phyloP scores from a whole-genome alignment of 2,329 filamentous ascomycete species.

The Lasiodiplodia sp. region DNA sequence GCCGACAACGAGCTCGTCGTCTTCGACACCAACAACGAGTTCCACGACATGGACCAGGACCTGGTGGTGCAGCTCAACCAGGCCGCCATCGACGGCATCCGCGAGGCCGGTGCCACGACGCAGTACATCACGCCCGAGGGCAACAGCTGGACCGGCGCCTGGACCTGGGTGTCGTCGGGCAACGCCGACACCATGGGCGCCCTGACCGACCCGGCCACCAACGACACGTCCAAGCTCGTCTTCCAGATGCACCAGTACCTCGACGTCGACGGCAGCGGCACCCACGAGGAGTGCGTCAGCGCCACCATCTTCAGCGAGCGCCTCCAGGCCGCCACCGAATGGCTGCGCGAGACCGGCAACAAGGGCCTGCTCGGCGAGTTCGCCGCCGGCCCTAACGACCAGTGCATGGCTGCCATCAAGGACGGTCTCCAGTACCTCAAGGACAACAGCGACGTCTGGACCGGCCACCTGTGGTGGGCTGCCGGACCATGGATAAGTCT shows the following conservation, averaged over 20 bases:
- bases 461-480: conserved; percentile 62
- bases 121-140: conserved; percentile 69
- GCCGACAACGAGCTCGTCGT: conserved; percentile 52
- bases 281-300: conserved; percentile 58
- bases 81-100: conserved; percentile 56
- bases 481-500: conserved; percentile 57
- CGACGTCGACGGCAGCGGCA: conserved; percentile 63
- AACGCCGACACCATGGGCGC: conserved; percentile 55
- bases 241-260: conserved; percentile 71
- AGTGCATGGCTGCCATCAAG: conserved; percentile 58
- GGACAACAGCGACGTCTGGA: conserved; percentile 61
- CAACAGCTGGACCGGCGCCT: conserved; percentile 56
- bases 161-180: conserved; percentile 59
- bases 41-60: conserved; percentile 52
- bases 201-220: conserved; percentile 61
- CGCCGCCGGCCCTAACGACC: conserved; percentile 59
- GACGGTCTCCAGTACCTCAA: conserved; percentile 59
- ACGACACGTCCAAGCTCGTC: conserved; percentile 51
- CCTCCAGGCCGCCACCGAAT: conserved; percentile 59
- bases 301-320: conserved; percentile 62
- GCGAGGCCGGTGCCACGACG: conserved; percentile 51
- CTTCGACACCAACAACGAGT: conserved; percentile 59
- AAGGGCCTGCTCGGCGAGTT: conserved; percentile 63
- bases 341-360: conserved; percentile 63
- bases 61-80: conserved; percentile 58